Evolutionary conservation across 805 yeast species (phyloP).

Genomic region (Danielia reshetovae): DNA sequence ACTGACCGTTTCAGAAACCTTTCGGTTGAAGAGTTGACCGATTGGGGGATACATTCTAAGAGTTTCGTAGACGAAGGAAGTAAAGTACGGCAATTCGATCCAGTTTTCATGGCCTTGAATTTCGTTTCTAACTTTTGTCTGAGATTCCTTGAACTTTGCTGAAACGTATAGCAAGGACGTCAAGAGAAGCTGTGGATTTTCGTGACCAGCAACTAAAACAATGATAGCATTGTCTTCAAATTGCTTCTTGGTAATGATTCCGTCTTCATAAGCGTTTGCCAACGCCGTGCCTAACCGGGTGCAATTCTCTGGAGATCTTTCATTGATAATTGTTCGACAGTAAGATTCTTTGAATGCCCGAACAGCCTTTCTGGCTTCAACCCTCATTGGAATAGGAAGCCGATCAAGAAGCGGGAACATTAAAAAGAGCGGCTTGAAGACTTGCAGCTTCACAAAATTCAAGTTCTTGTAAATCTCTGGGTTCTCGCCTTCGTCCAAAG

Average conservation of each 20-base stretch:
- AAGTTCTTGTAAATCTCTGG: constrained; percentile 33
- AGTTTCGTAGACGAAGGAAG: constrained; percentile 42
- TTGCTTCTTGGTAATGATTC: constrained; percentile 41
- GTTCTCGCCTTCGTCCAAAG: constrained; percentile 28
- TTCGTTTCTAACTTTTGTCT: constrained; percentile 25
- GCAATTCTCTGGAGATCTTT: constrained; percentile 34
- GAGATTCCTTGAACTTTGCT: constrained; percentile 38
- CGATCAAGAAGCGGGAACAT: constrained; percentile 53
- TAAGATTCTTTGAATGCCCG: constrained; percentile 20
- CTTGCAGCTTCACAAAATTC: constrained; percentile 45
- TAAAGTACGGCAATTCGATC: constrained; percentile 20
- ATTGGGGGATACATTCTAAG: constrained; percentile 53
- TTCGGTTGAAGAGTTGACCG: constrained; percentile 52
- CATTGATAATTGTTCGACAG: constrained; percentile 17
- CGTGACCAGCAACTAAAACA: constrained; percentile 59
- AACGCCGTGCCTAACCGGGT: constrained; percentile 22
- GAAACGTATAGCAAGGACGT: constrained; percentile 45
- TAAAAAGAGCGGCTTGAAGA: constrained; percentile 51
- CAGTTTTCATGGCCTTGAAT: constrained; percentile 2
- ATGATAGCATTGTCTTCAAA: constrained; percentile 53
- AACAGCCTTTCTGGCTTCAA: constrained; percentile 36
- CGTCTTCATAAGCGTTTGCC: constrained; percentile 34
- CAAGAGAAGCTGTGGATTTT: constrained; percentile 53
- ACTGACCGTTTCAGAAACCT: constrained; percentile 32
- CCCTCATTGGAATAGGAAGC: constrained; percentile 46